phyloP scores from a whole-genome alignment of 2,329 filamentous ascomycete species.

The Grosmannia serpens region DNA sequence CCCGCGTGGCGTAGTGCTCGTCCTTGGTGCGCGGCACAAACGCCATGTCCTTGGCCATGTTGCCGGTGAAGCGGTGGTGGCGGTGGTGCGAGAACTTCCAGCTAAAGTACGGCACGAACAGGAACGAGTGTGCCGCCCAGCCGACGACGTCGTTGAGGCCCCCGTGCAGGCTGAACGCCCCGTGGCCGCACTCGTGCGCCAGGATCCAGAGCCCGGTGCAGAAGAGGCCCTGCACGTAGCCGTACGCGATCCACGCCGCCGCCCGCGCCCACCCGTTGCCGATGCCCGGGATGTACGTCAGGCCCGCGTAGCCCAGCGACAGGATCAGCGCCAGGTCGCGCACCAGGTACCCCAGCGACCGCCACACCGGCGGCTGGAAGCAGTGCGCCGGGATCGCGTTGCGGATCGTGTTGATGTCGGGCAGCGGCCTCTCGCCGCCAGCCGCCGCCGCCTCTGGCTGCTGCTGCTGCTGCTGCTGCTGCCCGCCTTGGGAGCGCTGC shows the following conservation, averaged over 20 bases:
- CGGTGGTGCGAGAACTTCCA: conserved; percentile 99
- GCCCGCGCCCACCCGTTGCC: conserved; percentile 56
- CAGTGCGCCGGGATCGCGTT: conserved; percentile 97
- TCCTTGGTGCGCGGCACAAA: conserved; percentile 80
- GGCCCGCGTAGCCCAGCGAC: conserved; percentile 72
- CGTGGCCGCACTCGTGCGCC: conserved; percentile 95
- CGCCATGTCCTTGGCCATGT: conserved; percentile 98
- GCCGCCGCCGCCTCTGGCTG: not conserved
- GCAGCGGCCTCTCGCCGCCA: conserved; percentile 17
- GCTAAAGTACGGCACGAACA: conserved; percentile 90
- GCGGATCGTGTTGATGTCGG: conserved; percentile 81
- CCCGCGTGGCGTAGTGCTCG: conserved; percentile 76
- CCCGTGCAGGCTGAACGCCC: conserved; percentile 85
- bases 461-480: no score
- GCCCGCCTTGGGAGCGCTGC: not conserved
- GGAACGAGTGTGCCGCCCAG: conserved; percentile 76
- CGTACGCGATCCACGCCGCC: conserved; percentile 53
- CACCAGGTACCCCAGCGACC: conserved; percentile 70
- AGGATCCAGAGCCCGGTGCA: conserved; percentile 93
- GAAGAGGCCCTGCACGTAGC: conserved; percentile 80
- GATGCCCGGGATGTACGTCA: conserved; percentile 83
- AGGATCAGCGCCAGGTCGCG: conserved; percentile 65
- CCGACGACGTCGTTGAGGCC: conserved; percentile 86
- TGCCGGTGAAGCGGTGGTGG: conserved; percentile 97
- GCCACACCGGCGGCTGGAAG: conserved; percentile 72